Percentiles rank a stretch among this genome's conserved stretches.
phyloP scores from a whole-genome alignment of 441 rosid species.

The Corymbia citriodora region DNA sequence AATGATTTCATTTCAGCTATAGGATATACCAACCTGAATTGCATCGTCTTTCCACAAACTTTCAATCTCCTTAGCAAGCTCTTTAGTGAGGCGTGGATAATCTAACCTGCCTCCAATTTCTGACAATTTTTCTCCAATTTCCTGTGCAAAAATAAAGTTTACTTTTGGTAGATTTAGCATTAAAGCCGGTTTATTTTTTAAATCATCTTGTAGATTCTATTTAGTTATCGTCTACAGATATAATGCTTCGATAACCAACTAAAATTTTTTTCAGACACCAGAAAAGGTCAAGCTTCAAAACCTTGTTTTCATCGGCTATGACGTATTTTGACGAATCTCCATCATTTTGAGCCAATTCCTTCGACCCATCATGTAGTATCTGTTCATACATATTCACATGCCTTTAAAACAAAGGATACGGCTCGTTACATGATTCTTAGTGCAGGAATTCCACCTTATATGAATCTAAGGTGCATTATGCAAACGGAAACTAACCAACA shows the following conservation, averaged over 20 bases:
- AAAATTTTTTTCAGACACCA: neutral
- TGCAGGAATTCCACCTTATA: slow-evolving; percentile 19
- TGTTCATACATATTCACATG: slow-evolving; percentile 29
- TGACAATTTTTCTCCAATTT: slow-evolving; percentile 69
- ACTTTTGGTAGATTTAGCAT: neutral
- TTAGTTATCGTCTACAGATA: neutral
- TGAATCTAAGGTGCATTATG: slow-evolving; percentile 24
- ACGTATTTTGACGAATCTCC: slow-evolving; percentile 53
- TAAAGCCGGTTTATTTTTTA: neutral
- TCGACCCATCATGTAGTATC: slow-evolving; percentile 90
- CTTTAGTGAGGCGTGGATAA: slow-evolving; percentile 65
- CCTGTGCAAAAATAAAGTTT: slow-evolving; percentile 32
- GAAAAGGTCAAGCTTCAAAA: slow-evolving; percentile 18
- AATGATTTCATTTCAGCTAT: neutral
- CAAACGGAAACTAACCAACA: slow-evolving; percentile 50
- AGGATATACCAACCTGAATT: slow-evolving; percentile 55
- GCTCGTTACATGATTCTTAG: slow-evolving; percentile 9
- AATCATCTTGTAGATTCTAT: neutral
- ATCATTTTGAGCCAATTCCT: slow-evolving; percentile 87
- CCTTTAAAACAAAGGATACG: slow-evolving; percentile 4
- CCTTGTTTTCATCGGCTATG: slow-evolving; percentile 70
- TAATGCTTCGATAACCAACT: neutral
- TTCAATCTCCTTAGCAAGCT: slow-evolving; percentile 71
- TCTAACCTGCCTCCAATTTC: slow-evolving; percentile 77
- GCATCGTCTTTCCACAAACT: slow-evolving; percentile 91